phyloP scores from a whole-genome alignment of 768 basidiomycete genomes.

The Phanerodontia chrysosporium region DNA sequence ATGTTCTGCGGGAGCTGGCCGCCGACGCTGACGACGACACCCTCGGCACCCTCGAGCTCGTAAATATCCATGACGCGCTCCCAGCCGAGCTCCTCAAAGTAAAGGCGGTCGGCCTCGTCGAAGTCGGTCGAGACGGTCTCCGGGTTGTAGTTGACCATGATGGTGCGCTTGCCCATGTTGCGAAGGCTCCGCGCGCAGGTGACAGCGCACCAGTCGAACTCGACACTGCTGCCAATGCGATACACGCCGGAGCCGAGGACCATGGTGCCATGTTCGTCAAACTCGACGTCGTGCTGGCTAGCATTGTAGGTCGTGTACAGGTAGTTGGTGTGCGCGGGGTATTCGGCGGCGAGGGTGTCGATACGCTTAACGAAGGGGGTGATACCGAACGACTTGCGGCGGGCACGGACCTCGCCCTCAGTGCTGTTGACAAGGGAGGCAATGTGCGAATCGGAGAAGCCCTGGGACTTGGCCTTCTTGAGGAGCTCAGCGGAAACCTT shows the following conservation, averaged over 20 bases:
- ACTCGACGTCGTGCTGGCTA: constrained; percentile 90
- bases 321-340: constrained; percentile 98
- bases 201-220: constrained; percentile 99
- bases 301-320: constrained; percentile 99
- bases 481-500: constrained; percentile 73
- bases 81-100: constrained; percentile 97
- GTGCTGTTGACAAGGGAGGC: constrained; percentile 70
- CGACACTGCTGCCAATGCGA: constrained; percentile 96
- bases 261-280: constrained; percentile 98
- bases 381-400: constrained; percentile 82
- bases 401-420: constrained; percentile 76
- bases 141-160: constrained; percentile 99
- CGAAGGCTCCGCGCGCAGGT: constrained; percentile 92
- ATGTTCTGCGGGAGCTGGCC: constrained; percentile 99
- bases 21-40: constrained; percentile 95
- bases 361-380: constrained; percentile 99
- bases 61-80: constrained; percentile 99
- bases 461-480: constrained; percentile 86
- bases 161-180: constrained; percentile 88
- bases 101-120: constrained; percentile 97
- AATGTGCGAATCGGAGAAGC: constrained; percentile 93
- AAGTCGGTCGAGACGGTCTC: constrained; percentile 99
- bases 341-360: constrained; percentile 98
- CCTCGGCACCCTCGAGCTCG: constrained; percentile 88
- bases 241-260: constrained; percentile 98